These are phyloP conservation scores for Diaporthe eres DNA, from an alignment of 2,329 filamentous ascomycete genomes.

Conservation along the genomic window DNA sequence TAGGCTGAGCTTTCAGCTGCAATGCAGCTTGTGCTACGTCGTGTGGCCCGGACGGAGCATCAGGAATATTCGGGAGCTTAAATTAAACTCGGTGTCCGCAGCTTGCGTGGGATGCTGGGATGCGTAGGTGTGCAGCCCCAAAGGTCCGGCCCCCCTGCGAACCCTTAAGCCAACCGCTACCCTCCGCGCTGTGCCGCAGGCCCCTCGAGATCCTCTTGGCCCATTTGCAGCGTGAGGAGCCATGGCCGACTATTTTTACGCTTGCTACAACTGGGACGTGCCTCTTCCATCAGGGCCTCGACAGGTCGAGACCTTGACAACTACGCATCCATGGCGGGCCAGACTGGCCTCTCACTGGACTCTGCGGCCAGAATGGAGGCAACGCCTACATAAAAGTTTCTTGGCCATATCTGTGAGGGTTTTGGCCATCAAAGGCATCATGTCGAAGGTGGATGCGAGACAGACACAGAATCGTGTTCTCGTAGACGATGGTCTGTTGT, in stretches of 20 bases:
- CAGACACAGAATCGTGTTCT: neutral
- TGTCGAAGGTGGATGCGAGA: neutral
- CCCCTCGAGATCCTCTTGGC: slow-evolving; percentile 11
- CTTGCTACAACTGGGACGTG: slow-evolving; percentile 17
- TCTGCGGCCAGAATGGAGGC: neutral
- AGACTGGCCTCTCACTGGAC: neutral
- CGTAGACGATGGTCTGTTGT: neutral
- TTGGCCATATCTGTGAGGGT: neutral
- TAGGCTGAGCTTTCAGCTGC: slow-evolving; percentile 25
- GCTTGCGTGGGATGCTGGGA: neutral
- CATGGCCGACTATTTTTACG: slow-evolving; percentile 30
- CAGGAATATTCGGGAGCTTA: slow-evolving; percentile 20
- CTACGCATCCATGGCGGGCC: slow-evolving; percentile 6
- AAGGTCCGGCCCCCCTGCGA: slow-evolving; percentile 1
- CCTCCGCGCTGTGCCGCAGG: slow-evolving; percentile 19
- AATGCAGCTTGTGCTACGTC: neutral
- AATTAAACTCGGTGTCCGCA: slow-evolving; percentile 26
- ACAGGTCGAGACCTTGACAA: slow-evolving; percentile 11
- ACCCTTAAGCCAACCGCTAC: slow-evolving; percentile 16
- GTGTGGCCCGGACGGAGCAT: neutral
- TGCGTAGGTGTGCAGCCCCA: slow-evolving; percentile 3
- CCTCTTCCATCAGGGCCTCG: neutral
- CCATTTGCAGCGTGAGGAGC: neutral
- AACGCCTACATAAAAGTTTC: neutral
- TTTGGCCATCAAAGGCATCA: neutral